Evolutionary conservation across 352 stramenopile genomes (phyloP).

Genomic region (Phytophthora crassamura): DNA sequence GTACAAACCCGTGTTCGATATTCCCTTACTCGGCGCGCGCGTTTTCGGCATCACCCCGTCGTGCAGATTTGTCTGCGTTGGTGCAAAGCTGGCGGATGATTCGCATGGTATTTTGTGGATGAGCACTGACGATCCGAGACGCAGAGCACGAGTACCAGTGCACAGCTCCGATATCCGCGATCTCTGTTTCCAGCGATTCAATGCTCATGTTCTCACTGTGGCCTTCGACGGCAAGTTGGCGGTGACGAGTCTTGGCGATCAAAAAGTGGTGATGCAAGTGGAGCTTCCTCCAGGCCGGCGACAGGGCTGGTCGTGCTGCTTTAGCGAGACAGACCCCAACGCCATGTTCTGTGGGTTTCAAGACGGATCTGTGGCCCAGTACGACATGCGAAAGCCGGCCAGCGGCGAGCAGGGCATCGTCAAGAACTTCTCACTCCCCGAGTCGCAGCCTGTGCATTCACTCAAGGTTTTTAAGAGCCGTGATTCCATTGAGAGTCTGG

Average conservation of each 20-base stretch:
- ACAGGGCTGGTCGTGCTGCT: slow-evolving; percentile 65
- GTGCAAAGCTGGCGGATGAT: slow-evolving; percentile 40
- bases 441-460: slow-evolving; percentile 64
- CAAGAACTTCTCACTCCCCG: slow-evolving; percentile 39
- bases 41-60: slow-evolving; percentile 64
- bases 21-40: slow-evolving; percentile 47
- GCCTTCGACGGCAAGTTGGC: slow-evolving; percentile 69
- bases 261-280: slow-evolving; percentile 51
- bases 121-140: slow-evolving; percentile 41
- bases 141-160: slow-evolving; percentile 32
- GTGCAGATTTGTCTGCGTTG: slow-evolving; percentile 58
- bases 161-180: slow-evolving; percentile 68
- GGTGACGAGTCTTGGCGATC: slow-evolving; percentile 50
- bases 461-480: slow-evolving; percentile 39
- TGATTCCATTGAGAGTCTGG: slow-evolving; percentile 40
- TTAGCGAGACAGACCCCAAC: slow-evolving; percentile 45
- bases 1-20: slow-evolving; percentile 53
- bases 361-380: slow-evolving; percentile 56
- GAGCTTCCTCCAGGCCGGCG: slow-evolving; percentile 42
- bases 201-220: slow-evolving; percentile 51
- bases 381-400: slow-evolving; percentile 54
- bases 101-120: slow-evolving; percentile 58
- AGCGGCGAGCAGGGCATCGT: slow-evolving; percentile 37
- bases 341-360: slow-evolving; percentile 65
- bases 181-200: slow-evolving; percentile 47